Evolutionary conservation across 2,329 filamentous ascomycete genomes (phyloP).

Genomic region (Capronia epimyces): DNA sequence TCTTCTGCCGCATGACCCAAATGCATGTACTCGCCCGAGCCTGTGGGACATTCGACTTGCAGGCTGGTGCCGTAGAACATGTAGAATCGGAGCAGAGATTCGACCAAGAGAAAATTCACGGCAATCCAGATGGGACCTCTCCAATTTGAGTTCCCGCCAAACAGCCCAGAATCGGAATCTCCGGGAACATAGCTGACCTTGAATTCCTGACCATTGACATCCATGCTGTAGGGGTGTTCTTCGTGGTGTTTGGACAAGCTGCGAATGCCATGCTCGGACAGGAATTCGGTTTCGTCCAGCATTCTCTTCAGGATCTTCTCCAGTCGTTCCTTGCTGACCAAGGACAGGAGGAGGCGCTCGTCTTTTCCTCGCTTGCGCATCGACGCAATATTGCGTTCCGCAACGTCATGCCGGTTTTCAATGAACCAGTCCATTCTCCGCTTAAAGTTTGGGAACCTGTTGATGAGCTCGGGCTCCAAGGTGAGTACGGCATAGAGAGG

Average conservation of each 20-base stretch:
- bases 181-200: conserved; percentile 84
- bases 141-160: conserved; percentile 98
- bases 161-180: conserved; percentile 92
- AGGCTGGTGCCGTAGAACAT: conserved; percentile 89
- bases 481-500: conserved; percentile 89
- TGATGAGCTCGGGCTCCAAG: conserved; percentile 86
- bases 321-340: conserved; percentile 89
- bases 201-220: conserved; percentile 87
- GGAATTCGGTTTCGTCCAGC: conserved; percentile 90
- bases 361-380: conserved; percentile 88
- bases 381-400: conserved; percentile 89
- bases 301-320: conserved; percentile 84
- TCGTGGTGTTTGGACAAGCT: conserved; percentile 90
- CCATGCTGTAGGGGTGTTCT: conserved; percentile 86
- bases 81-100: conserved; percentile 90
- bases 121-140: conserved; percentile 92
- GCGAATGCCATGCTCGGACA: conserved; percentile 82
- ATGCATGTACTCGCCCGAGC: conserved; percentile 92
- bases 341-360: conserved; percentile 76
- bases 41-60: conserved; percentile 87
- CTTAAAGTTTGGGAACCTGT: conserved; percentile 87
- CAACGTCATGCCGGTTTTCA: conserved; percentile 76
- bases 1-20: conserved; percentile 91
- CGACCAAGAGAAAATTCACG: conserved; percentile 90
- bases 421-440: conserved; percentile 92